Evolutionary conservation across 371 early-diverging fungal species (phyloP), one percentile per base, ranked within the genome.

Genomic region (Lichtheimia hyalospora): DNA sequence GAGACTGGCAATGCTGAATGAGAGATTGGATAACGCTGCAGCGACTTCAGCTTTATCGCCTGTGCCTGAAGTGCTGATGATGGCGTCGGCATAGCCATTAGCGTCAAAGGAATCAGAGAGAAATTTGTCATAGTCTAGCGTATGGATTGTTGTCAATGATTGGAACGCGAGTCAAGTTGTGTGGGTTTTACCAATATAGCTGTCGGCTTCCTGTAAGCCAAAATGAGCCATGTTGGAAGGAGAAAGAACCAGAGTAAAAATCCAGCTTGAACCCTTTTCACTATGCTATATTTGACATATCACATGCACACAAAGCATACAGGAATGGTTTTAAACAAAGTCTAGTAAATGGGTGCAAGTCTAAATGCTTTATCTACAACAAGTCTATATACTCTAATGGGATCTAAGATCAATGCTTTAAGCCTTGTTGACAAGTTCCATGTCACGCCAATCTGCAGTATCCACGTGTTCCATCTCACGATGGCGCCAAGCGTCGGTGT

Each of bases 1-100:
- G 43, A 92, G 75, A 64, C 85, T 86, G 49, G 91, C 91, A 50
- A 92, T 86, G 51, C 84, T 86, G 71, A 89, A 89, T 12, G 84
- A 78, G 39, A 92, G 75, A 61, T 84, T 89, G 10, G 89, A 82
- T 2, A 92, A 75, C 2, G 90, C 85, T 8, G 87, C 82, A 4
- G 84, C 70, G 27, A 90, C 81, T 63, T 90, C 90, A 10, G 71
- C 73, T 24, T 72, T 80, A 43, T 83, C 85, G n/a, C 57, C 62
- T 24, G 64, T 59, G 15, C 74, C 69, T n/a, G 85, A 70, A 57
- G 77, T 68, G 51, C 82, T 77, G 18, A 83, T 73, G 28, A 84
- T 79, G 15, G 78, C 67, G 49, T 77, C 77, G 16, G 84, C 83
- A 69, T 85, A 82, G 24, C 61, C 70, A 46, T 79, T 82, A n/a